Base-by-base conservation (phyloP, 495 filamentous ascomycete species). In the Hypoxylon cercidicola region DNA sequence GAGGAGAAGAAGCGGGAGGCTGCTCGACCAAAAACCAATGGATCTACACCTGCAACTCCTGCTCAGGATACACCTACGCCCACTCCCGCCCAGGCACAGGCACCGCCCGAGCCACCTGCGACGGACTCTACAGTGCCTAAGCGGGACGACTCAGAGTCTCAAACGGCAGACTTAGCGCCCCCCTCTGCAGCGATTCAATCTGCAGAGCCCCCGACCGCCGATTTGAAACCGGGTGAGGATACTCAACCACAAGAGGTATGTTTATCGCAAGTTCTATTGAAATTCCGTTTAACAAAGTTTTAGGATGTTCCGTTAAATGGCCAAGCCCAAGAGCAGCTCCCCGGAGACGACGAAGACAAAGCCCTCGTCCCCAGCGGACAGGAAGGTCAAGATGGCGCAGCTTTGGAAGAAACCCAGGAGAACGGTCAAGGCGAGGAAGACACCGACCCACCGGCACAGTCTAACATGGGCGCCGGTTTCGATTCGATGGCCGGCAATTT, bases 1-100 rank as follows among this genome's bases (percentile, higher is more conserved):
- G 89, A 90, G 63, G 90, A 94, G 75, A 97, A 96, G 82, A 97
- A 96, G 73, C 81, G 88, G 34, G 86, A 86, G 52, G 68, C 80
- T 39, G 74, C 76, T 59, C 79, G 84, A 54, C 82, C 90, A 28
- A 90, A 86, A 64, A 61, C 66, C 20, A 77, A 82, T 51, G 75
- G 76, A 13, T 72, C 77, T 4, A 68, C 81, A 2, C 80, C 82
- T 1, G 66, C 75, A 15, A 82, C 81, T 9, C 81, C 82, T 7
- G 62, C 79, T 35, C 76, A 78, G 16, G 67, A 75, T 0, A 75
- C 64, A 15, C 45, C 60, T 1, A 70, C 71, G 5, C 61, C 73
- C 3, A 64, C 66, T 3, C 61, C 67, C 5, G 60, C 73, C 10
- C 74, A 75, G 20, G 55, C 49, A n/a, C 61, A 70, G 37, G 52